Conservation (phyloP, 352 stramenopile species). For the Phytophthora idaei region DNA sequence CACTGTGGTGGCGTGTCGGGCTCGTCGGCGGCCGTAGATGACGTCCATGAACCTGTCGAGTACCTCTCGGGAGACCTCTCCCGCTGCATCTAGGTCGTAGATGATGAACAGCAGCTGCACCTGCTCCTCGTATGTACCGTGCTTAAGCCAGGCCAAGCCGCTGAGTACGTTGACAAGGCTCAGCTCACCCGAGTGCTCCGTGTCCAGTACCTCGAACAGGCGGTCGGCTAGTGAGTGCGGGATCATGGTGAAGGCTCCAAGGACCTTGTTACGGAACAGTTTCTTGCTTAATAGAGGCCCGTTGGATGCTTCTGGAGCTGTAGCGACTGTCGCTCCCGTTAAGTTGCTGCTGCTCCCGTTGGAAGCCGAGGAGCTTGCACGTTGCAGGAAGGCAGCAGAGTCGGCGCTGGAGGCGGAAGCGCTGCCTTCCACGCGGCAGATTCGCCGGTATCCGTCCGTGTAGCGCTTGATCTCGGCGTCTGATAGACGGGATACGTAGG, state of each 20-base stretch:
- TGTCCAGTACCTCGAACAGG: conserved; percentile 86
- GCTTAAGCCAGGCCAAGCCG: conserved; percentile 77
- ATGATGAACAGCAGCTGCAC: conserved; percentile 83
- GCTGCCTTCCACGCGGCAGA: conserved; percentile 57
- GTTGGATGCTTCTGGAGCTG: conserved; percentile 9
- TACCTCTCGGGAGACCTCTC: conserved; percentile 68
- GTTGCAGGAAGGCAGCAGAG: conserved; percentile 14
- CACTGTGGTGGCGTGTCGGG: conserved; percentile 48
- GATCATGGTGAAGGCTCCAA: conserved; percentile 80
- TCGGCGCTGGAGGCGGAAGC: conserved; percentile 6
- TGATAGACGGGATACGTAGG: conserved; percentile 67
- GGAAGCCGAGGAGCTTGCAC: conserved; percentile 23
- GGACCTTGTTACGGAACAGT: conserved; percentile 80
- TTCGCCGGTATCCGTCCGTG: conserved; percentile 72
- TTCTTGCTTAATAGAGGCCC: conserved; percentile 61
- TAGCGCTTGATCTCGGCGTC: conserved; percentile 67
- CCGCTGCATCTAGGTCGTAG: conserved; percentile 78
- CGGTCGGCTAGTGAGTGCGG: conserved; percentile 83
- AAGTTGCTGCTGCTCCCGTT: conserved; percentile 29
- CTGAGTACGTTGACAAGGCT: conserved; percentile 68
- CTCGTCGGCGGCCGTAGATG: conserved; percentile 70
- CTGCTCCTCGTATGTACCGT: conserved; percentile 75
- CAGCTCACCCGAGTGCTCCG: conserved; percentile 64
- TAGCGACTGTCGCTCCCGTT: conserved; percentile 4
- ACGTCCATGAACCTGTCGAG: conserved; percentile 87